Base-by-base conservation (phyloP, 2,329 filamentous ascomycete species). In the Talaromyces islandicus region DNA sequence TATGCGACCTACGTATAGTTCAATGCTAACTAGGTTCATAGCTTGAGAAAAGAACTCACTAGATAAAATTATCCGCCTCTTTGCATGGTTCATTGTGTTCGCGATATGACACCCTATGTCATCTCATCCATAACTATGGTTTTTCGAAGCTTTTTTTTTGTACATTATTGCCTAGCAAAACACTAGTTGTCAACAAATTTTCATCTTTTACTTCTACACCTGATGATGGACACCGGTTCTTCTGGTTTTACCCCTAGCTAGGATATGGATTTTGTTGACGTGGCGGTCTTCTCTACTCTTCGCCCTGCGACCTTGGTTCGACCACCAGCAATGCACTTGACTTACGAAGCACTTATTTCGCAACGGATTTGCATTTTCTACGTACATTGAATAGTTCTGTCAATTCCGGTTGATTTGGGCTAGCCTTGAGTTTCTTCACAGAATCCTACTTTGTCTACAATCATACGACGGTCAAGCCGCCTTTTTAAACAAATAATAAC, bases 1-100 rank as follows among this genome's bases (percentile, higher is more conserved):
- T 12, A 19, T 25, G 24, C 10, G 19, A 11, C 6, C 24, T 24
- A 52, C 3, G 9, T 10, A 30, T 30, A 9, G 19, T 25, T n/a
- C 27, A 30, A 43, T 60, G 46, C 66, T 76, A 60, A 73, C 54
- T 41, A 2, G 19, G 9, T 17, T n/a, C 51, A 38, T 62, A 77
- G 75, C 62, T 77, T 64, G 75, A 77, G 63, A 75, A 72, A 64
- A 71, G 74, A 65, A 74, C 75, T 46, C 74, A 64, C 64, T 77
- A 75, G 59, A 62, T 32, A 54, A 46, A 27, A 32, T 38, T 53
- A 38, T 32, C 19, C 3, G 19, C 41, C 57, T 41, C 43, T 54
- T 54, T 54, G 25, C 59, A 60, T 19, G 29, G 52, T 55, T 48
- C 9, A 29, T 27, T 52, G 57, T 53, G 38, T 60, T 60, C 29